Base-by-base conservation (phyloP, 306 rosid species). In the Corylus heterophylla region DNA sequence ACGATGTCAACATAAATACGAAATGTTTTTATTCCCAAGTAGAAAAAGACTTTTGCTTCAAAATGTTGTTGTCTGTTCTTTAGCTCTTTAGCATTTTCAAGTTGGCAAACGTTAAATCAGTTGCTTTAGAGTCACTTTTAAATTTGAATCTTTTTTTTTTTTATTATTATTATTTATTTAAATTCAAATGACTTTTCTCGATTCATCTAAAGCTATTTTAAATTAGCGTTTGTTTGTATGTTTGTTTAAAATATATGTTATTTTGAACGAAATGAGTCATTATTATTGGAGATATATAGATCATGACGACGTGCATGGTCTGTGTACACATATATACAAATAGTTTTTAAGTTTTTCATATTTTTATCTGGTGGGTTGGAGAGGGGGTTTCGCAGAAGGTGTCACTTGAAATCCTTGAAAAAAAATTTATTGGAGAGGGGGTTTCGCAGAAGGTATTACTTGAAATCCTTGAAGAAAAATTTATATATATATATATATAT, bases 1-100 rank as follows among this genome's bases (percentile, higher is more conserved):
- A 71, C 54, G 80, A 78, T 55, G 83, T 74, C 83, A 83, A 80
- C 85, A 82, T 68, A 75, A 64, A 66, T 20, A 27, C 49, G 27
- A 69, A 18, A 42, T 39, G 35, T 62, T 69, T 59, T 74, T 54
- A 39, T 69, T 63, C 69, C 5, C 42, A 8, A 2, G 69, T 29
- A 35, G 17, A 29, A 17, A 29, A 17, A 29, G 18, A 13, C 42
- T 31, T 31, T 35, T 13, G 69, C 47, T 31, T 16, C 69, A 31
- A 31, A 14, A 63, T 17, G 39, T 64, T 7, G 16, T 64, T 35
- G 48, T 10, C 8, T 37, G 47, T 64, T 31, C 44, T 31, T 3
- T 31, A 31, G 44, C 4, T 39, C 7, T 5, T 2, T 64, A 35
- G 22, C 48, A 64, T 64, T 64, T 35, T 64, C 20, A 45, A 14